Evolutionary conservation across 208 protist genomes (phyloP).

Genomic region (Zelonia costaricensis): DNA sequence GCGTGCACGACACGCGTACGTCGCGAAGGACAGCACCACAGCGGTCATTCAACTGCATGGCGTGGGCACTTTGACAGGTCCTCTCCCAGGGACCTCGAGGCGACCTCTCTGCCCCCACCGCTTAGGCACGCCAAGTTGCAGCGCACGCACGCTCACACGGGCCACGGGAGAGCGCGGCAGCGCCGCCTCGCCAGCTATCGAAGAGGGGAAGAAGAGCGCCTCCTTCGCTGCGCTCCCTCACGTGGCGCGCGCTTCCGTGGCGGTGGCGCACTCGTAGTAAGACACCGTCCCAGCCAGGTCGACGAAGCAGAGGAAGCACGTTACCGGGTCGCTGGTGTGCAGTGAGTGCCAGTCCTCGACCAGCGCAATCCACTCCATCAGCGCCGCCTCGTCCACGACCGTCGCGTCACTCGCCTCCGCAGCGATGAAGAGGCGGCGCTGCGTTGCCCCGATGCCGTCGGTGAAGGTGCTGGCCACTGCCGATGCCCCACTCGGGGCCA

Average conservation of each 20-base stretch:
- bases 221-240: background rate
- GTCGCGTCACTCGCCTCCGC: slow-evolving; percentile 19
- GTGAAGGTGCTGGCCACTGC: slow-evolving; percentile 24
- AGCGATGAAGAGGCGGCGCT: slow-evolving; percentile 32
- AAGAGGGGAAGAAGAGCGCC: background rate
- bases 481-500: background rate
- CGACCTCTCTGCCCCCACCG: no score
- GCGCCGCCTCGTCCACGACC: background rate
- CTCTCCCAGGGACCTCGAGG: no score
- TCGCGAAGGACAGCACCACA: no score
- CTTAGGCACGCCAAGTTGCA: no score
- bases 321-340: background rate
- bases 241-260: background rate
- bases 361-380: slow-evolving; percentile 4
- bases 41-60: no score
- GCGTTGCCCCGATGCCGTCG: background rate
- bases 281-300: slow-evolving; percentile 52
- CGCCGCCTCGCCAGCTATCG: no score
- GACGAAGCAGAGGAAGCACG: slow-evolving; percentile 52
- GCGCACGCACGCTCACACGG: no score
- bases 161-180: no score
- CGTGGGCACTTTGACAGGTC: no score
- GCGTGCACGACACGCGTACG: no score
- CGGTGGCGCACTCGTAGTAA: slow-evolving; percentile 51
- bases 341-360: background rate